phyloP scores from a whole-genome alignment of 1,139 yeast genomes.

The Wickerhamomyces sp. region DNA sequence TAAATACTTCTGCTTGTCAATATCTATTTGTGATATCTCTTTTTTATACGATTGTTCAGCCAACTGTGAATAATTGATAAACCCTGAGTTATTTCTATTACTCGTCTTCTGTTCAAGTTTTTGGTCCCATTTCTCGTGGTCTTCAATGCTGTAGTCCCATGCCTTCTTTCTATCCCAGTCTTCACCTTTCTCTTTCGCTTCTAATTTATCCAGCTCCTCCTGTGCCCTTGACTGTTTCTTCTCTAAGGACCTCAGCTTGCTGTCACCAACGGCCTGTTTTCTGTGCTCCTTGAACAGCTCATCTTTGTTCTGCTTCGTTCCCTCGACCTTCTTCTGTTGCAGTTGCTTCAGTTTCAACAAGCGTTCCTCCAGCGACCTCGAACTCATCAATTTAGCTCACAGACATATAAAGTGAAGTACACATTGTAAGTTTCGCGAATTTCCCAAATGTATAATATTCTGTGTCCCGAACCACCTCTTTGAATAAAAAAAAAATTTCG shows the following conservation, averaged over 20 bases:
- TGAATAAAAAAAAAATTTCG: slow-evolving; percentile 6
- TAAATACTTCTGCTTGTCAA: slow-evolving; percentile 35
- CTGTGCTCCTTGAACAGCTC: slow-evolving; percentile 39
- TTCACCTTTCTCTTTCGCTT: slow-evolving; percentile 35
- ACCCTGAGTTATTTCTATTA: slow-evolving; percentile 19
- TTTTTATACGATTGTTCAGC: slow-evolving; percentile 40
- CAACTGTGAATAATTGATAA: slow-evolving; percentile 35
- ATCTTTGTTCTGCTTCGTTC: slow-evolving; percentile 33
- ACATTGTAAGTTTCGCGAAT: no score
- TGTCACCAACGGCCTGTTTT: slow-evolving; percentile 28
- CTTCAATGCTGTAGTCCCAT: slow-evolving; percentile 63
- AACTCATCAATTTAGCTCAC: no score
- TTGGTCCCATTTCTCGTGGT: slow-evolving; percentile 63
- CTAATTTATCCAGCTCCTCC: slow-evolving; percentile 36
- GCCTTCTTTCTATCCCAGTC: slow-evolving; percentile 41
- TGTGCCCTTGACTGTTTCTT: slow-evolving; percentile 32
- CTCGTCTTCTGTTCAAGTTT: slow-evolving; percentile 30
- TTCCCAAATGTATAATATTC: not conserved
- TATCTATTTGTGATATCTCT: slow-evolving; percentile 25
- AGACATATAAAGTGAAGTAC: no score
- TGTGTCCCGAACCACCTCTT: not conserved
- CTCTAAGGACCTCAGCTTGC: slow-evolving; percentile 27
- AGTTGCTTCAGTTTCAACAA: slow-evolving; percentile 26
- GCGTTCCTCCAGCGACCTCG: slow-evolving; percentile 9
- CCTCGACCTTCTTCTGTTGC: slow-evolving; percentile 26